These are phyloP conservation scores for Trichosanthes truncata DNA, from an alignment of 306 rosid species.

Conservation along the genomic window DNA sequence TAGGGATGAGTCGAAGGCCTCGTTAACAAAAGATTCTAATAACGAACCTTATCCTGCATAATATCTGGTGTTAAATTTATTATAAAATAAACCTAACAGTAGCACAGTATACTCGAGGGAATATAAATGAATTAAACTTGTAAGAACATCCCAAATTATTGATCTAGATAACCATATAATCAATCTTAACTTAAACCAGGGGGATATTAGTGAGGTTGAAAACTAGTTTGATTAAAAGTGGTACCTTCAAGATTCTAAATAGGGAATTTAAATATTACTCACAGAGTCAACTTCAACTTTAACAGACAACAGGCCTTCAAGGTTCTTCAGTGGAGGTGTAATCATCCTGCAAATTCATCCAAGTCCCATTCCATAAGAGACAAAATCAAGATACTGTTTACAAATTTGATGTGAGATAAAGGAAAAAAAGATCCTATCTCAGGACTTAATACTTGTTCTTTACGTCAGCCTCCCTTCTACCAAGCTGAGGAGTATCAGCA, in stretches of 20 bases:
- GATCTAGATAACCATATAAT: background rate
- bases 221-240: slow-evolving; percentile 15
- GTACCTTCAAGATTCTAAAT: slow-evolving; percentile 17
- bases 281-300: slow-evolving; percentile 27
- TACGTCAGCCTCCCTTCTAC: slow-evolving; percentile 67
- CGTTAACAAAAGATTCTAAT: slow-evolving; percentile 25
- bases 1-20: slow-evolving; percentile 33
- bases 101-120: too few species aligned
- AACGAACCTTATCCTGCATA: slow-evolving; percentile 43
- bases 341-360: slow-evolving; percentile 33
- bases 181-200: slow-evolving; percentile 24
- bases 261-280: slow-evolving; percentile 21
- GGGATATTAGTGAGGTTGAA: background rate
- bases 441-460: slow-evolving; percentile 32
- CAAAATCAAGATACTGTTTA: background rate
- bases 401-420: background rate
- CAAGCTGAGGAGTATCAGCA: slow-evolving; percentile 43
- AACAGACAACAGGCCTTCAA: slow-evolving; percentile 42
- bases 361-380: background rate
- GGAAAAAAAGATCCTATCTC: background rate
- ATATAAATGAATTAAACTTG: background rate
- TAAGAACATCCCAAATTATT: background rate
- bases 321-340: slow-evolving; percentile 37
- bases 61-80: background rate
- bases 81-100: background rate